Evolutionary conservation across 768 basidiomycete genomes (phyloP).

Genomic region (Leccinum subgranulosum): DNA sequence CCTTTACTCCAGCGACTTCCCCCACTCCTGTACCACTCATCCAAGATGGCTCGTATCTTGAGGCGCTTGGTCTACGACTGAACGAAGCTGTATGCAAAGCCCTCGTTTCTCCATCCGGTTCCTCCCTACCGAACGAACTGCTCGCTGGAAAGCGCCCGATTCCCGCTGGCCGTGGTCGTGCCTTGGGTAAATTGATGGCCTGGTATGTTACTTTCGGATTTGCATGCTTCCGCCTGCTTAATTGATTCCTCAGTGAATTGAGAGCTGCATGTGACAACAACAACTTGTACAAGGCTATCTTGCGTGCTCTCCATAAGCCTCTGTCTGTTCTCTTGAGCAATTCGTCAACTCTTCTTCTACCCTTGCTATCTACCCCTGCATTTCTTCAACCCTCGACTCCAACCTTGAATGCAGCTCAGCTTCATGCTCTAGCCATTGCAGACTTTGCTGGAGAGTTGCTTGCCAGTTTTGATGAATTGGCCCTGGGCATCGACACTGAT

Average conservation of each 20-base stretch:
- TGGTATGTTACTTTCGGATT: slow-evolving; percentile 47
- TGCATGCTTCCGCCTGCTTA: slow-evolving; percentile 12
- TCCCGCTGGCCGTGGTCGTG: slow-evolving; percentile 67
- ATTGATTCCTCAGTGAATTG: slow-evolving; percentile 52
- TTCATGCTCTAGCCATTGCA: slow-evolving; percentile 66
- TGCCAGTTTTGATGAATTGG: slow-evolving; percentile 63
- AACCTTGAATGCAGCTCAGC: slow-evolving; percentile 61
- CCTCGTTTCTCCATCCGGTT: slow-evolving; percentile 59
- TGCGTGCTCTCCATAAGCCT: slow-evolving; percentile 73
- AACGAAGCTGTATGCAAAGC: slow-evolving; percentile 82
- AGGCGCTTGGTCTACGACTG: slow-evolving; percentile 70
- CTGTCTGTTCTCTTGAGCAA: slow-evolving; percentile 72
- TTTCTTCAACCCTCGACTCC: slow-evolving; percentile 54
- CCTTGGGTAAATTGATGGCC: slow-evolving; percentile 65
- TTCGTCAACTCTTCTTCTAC: slow-evolving; percentile 64
- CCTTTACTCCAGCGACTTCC: slow-evolving; percentile 34
- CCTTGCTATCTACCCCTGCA: slow-evolving; percentile 59
- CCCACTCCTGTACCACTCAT: slow-evolving; percentile 44
- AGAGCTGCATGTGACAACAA: slow-evolving; percentile 59
- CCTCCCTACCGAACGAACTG: slow-evolving; percentile 48
- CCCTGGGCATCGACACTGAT: slow-evolving; percentile 60
- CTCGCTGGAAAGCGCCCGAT: slow-evolving; percentile 69
- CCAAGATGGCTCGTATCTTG: slow-evolving; percentile 79
- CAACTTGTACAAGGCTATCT: slow-evolving; percentile 64
- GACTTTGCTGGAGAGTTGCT: slow-evolving; percentile 73